These are phyloP conservation scores for Harringtonia aguacate DNA, from an alignment of 2,329 filamentous ascomycete species.

Conservation along the genomic window DNA sequence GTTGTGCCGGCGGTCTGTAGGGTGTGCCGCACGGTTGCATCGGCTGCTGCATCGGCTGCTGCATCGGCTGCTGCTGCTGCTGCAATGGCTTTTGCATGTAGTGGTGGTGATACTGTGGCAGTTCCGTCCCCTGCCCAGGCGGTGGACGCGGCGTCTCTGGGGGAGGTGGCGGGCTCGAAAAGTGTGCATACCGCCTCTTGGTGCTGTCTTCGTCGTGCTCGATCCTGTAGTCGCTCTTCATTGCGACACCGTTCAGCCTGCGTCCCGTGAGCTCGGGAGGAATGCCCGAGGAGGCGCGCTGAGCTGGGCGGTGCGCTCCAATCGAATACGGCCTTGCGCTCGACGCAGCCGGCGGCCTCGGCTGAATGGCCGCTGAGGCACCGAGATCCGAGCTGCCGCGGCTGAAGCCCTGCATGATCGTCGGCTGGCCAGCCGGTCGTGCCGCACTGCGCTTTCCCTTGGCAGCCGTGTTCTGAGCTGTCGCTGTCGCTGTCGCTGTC, in stretches of 20 bases:
- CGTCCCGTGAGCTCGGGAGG: slow-evolving; percentile 24
- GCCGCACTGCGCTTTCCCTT: neutral
- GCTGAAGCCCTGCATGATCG: slow-evolving; percentile 4
- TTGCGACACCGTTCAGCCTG: slow-evolving; percentile 25
- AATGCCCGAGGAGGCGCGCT: slow-evolving; percentile 15
- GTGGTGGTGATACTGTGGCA: neutral
- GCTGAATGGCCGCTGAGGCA: no score
- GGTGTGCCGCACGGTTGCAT: no score
- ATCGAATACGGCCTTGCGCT: no score
- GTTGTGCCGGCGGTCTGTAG: no score
- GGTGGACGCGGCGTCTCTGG: neutral
- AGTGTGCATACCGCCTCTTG: slow-evolving; percentile 40
- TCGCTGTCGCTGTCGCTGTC: neutral
- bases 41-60: neutral
- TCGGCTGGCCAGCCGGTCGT: slow-evolving; percentile 4
- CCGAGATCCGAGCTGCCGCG: slow-evolving; percentile 4
- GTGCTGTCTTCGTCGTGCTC: slow-evolving; percentile 1
- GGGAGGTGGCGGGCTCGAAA: slow-evolving; percentile 43
- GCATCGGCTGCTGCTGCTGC: neutral
- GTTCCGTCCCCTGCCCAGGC: neutral
- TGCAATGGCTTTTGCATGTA: neutral
- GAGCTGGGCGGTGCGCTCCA: neutral
- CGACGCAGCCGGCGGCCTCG: no score
- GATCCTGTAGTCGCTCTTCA: slow-evolving; percentile 12
- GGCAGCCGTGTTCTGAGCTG: neutral